These are phyloP conservation scores for Copromyces sp. DNA, from an alignment of 495 filamentous ascomycete genomes.

Conservation along the genomic window DNA sequence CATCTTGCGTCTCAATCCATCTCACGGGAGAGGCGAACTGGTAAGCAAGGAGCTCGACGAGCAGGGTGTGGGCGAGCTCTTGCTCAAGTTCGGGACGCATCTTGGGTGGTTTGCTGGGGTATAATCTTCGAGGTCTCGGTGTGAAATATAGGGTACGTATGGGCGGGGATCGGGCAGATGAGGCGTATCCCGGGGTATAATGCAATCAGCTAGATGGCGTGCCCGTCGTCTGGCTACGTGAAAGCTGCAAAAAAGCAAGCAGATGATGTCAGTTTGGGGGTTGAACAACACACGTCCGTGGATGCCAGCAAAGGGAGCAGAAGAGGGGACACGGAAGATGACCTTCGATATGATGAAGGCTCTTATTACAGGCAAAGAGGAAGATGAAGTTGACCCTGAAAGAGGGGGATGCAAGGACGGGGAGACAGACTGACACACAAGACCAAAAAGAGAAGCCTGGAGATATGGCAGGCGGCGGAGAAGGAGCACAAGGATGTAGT, in stretches of 20 bases:
- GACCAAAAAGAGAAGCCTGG: background rate
- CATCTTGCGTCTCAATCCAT: slow-evolving; percentile 99
- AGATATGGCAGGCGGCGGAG: background rate
- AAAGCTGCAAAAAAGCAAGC: background rate
- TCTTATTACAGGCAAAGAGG: background rate
- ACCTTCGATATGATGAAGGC: background rate
- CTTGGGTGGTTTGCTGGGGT: slow-evolving; percentile 22
- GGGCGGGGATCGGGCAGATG: background rate
- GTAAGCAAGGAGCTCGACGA: slow-evolving; percentile 96
- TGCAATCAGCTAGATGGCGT: background rate
- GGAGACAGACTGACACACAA: background rate
- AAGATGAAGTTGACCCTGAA: background rate
- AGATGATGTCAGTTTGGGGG: background rate
- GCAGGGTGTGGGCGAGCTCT: slow-evolving; percentile 91
- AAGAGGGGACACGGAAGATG: background rate
- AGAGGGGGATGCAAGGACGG: background rate
- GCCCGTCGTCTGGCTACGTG: background rate
- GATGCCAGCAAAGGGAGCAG: background rate
- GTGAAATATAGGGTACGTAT: background rate
- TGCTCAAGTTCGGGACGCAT: slow-evolving; percentile 99
- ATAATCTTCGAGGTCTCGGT: background rate
- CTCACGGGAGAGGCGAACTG: slow-evolving; percentile 97
- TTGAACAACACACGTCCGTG: background rate
- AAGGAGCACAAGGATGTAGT: background rate
- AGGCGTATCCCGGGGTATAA: slow-evolving; percentile 1